Percentiles rank a stretch among this genome's conserved stretches.
phyloP scores from a whole-genome alignment of 805 yeast species.

The Dipodascopsis tothii region DNA sequence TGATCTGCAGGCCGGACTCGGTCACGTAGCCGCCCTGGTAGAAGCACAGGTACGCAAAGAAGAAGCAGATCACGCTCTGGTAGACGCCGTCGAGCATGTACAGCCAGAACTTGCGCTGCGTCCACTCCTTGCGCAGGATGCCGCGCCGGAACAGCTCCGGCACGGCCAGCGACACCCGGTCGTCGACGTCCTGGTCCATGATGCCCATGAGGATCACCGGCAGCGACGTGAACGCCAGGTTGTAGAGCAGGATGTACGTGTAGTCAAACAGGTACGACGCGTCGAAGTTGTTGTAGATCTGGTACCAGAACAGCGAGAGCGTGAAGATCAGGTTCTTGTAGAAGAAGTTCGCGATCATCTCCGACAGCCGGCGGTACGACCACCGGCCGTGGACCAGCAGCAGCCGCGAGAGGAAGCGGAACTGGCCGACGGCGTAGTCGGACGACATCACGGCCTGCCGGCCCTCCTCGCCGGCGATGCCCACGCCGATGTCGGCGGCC shows the following conservation, averaged over 20 bases:
- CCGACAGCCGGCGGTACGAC: conserved; percentile 68
- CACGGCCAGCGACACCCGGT: conserved; percentile 53
- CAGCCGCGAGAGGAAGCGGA: conserved; percentile 56
- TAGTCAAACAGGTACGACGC: conserved; percentile 71
- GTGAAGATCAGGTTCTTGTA: conserved; percentile 72
- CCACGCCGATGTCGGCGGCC: conserved; percentile 77
- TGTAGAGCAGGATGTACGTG: conserved; percentile 70
- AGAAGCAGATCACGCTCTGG: conserved; percentile 63
- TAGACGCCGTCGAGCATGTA: conserved; percentile 65
- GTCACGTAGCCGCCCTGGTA: conserved; percentile 39
- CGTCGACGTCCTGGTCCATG: conserved; percentile 69
- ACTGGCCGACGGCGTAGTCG: conserved; percentile 77
- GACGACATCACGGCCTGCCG: conserved; percentile 82
- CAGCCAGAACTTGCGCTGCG: conserved; percentile 49
- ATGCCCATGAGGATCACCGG: conserved; percentile 69
- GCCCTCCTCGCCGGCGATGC: conserved; percentile 84
- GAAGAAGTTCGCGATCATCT: conserved; percentile 72
- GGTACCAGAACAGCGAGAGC: conserved; percentile 69
- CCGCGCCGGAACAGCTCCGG: conserved; percentile 69
- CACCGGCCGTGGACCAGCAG: conserved; percentile 76
- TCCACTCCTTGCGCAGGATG: conserved; percentile 56
- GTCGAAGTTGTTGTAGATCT: conserved; percentile 60
- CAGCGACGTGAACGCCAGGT: conserved; percentile 71
- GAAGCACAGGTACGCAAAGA: conserved; percentile 56
- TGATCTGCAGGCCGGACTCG: conserved; percentile 45